Conservation (phyloP, 345 rosid genomes). For the Aquilaria malaccensis region DNA sequence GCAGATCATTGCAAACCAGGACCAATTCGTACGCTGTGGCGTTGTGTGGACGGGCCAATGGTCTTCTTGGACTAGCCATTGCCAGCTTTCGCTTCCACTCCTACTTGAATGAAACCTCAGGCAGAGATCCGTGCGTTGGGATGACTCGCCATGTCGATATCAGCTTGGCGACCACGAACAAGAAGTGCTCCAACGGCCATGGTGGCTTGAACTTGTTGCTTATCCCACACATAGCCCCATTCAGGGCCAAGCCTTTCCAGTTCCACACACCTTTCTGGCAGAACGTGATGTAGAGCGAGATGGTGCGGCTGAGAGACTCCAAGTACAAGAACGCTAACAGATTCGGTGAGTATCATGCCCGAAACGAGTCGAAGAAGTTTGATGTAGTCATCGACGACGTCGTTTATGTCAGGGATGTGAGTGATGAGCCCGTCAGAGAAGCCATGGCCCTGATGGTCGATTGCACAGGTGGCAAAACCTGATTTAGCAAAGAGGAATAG, state of each 20-base stretch:
- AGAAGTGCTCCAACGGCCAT: constrained; percentile 83
- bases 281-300: constrained; percentile 67
- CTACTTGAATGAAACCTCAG: constrained; percentile 65
- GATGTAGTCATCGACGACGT: constrained; percentile 75
- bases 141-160: constrained; percentile 88
- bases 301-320: constrained; percentile 91
- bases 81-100: constrained; percentile 78
- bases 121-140: constrained; percentile 74
- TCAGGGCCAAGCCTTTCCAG: constrained; percentile 51
- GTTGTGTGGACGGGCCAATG: constrained; percentile 60
- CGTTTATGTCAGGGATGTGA: constrained; percentile 72
- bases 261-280: constrained; percentile 64
- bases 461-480: constrained; percentile 74
- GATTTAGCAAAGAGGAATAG: constrained; percentile 66
- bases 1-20: constrained; percentile 66
- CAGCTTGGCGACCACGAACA: constrained; percentile 51
- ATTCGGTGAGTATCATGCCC: constrained; percentile 34
- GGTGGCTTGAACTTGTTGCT: constrained; percentile 86
- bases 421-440: constrained; percentile 68
- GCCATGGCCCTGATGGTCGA: constrained; percentile 99
- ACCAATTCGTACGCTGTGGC: constrained; percentile 80
- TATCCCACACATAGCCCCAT: constrained; percentile 95
- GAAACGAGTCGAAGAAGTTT: constrained; percentile 54
- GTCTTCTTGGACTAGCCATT: constrained; percentile 52
- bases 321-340: constrained; percentile 75